phyloP scores from a whole-genome alignment of 2,329 filamentous ascomycete species.

The Cladosporium phlei region DNA sequence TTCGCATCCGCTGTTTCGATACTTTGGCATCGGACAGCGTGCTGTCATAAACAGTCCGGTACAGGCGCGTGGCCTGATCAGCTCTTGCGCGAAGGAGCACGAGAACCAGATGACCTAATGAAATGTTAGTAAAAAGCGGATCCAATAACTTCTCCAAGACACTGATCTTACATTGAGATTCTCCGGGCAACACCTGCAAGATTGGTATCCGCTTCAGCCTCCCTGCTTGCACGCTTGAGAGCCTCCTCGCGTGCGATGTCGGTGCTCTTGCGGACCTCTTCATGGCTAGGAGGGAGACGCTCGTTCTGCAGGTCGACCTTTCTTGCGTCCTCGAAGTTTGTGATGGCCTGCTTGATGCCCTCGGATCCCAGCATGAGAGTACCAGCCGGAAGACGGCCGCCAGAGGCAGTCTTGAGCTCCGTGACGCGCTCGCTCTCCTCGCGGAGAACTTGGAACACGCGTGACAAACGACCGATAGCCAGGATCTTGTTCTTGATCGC shows the following conservation, averaged over 20 bases:
- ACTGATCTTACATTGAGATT: constrained; percentile 80
- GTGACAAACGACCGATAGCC: constrained; percentile 90
- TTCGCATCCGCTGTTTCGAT: constrained; percentile 9
- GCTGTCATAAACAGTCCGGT: constrained; percentile 4
- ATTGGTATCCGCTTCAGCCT: constrained; percentile 88
- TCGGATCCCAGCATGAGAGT: constrained; percentile 97
- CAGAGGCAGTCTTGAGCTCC: constrained; percentile 93
- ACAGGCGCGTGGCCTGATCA: background rate
- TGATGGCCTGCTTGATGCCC: constrained; percentile 97
- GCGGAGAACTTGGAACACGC: constrained; percentile 95
- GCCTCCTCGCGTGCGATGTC: constrained; percentile 78
- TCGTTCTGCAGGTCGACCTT: constrained; percentile 98
- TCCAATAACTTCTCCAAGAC: background rate
- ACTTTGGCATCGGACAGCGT: constrained; percentile 3
- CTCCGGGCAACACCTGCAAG: constrained; percentile 81
- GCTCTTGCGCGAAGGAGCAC: constrained; percentile 7
- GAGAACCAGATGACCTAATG: constrained; percentile 9
- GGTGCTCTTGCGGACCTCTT: constrained; percentile 80
- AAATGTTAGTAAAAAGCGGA: background rate
- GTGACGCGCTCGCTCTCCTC: constrained; percentile 97
- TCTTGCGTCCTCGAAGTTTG: constrained; percentile 89
- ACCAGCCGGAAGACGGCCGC: constrained; percentile 85
- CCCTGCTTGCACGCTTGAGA: constrained; percentile 75
- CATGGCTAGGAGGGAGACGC: constrained; percentile 81
- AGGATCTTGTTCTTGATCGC: constrained; percentile 99